Conservation (phyloP, 2,329 filamentous ascomycete species). For the Clonostachys rosea region DNA sequence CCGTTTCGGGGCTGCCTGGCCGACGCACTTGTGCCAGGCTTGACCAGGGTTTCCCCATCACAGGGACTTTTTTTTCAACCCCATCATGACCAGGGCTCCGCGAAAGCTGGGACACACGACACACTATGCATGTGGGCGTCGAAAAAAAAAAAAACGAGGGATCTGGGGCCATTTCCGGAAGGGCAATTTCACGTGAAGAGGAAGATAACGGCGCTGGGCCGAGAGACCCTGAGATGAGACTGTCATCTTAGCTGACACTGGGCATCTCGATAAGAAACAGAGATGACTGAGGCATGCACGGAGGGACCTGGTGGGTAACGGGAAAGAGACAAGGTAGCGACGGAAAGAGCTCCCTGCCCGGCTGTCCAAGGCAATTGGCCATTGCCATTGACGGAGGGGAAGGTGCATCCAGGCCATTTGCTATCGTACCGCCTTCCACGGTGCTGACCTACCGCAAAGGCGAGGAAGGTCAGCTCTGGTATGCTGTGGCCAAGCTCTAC, state of each 20-base stretch:
- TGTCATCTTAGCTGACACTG: too few relatives aligned
- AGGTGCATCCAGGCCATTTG: too few relatives aligned
- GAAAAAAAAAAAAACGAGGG: not conserved
- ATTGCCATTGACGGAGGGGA: too few relatives aligned
- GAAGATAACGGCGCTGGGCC: too few relatives aligned
- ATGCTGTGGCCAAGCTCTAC: too few relatives aligned
- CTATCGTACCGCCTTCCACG: too few relatives aligned
- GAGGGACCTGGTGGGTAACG: not conserved
- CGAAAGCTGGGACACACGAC: too few relatives aligned
- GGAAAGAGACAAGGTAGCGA: not conserved
- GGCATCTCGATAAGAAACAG: not conserved
- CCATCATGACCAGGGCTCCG: too few relatives aligned
- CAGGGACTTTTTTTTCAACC: conserved; percentile 3
- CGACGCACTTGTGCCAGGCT: not conserved
- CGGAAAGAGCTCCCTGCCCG: not conserved
- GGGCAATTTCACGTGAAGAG: not conserved
- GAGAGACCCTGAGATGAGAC: too few relatives aligned
- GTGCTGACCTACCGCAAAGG: too few relatives aligned
- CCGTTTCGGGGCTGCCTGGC: not conserved
- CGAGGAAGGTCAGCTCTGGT: too few relatives aligned
- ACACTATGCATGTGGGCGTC: not conserved
- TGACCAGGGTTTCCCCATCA: not conserved
- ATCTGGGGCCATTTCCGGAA: not conserved
- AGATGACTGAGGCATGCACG: not conserved
- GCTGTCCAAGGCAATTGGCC: not conserved